Evolutionary conservation across 495 filamentous ascomycete genomes (phyloP).

Genomic region (Umbilicaria muhlenbergii): DNA sequence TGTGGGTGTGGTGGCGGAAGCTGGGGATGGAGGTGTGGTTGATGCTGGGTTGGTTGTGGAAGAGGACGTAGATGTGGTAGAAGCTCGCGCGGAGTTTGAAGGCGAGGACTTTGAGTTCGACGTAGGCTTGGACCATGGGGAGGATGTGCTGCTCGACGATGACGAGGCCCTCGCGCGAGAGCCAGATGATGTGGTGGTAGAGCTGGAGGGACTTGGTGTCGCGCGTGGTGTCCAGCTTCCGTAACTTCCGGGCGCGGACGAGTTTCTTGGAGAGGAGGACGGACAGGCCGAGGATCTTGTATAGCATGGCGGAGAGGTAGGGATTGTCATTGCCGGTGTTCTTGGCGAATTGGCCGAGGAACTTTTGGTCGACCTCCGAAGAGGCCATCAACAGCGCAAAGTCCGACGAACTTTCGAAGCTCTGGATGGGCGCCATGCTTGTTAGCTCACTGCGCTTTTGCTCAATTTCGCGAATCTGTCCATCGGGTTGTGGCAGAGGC

Average conservation of each 20-base stretch:
- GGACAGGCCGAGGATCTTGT: constrained; percentile 79
- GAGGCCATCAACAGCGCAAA: constrained; percentile 64
- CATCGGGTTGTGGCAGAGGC: too few relatives aligned
- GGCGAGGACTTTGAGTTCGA: constrained; percentile 71
- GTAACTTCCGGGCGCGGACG: constrained; percentile 63
- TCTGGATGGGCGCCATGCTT: constrained; percentile 6
- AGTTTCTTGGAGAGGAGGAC: constrained; percentile 79
- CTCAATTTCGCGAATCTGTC: too few relatives aligned
- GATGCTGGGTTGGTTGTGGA: constrained; percentile 63
- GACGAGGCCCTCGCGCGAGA: constrained; percentile 77
- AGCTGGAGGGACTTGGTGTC: constrained; percentile 68
- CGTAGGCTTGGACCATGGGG: constrained; percentile 52
- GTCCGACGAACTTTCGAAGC: constrained; percentile 2
- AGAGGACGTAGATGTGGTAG: constrained; percentile 92
- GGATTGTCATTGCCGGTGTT: constrained; percentile 54
- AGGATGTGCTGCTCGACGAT: constrained; percentile 78
- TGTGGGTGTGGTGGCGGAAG: constrained; percentile 12
- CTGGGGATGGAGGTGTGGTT: constrained; percentile 27
- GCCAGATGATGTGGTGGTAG: constrained; percentile 82
- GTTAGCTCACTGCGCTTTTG: constrained; percentile 1
- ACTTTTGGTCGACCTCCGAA: constrained; percentile 94
- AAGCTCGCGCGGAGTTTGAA: constrained; percentile 88
- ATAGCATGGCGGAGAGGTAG: constrained; percentile 64
- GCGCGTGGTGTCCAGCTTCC: constrained; percentile 64
- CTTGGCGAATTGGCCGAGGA: constrained; percentile 72